These are phyloP conservation scores for Phytophthora chlamydospora DNA, from an alignment of 352 stramenopile species.

Conservation along the genomic window DNA sequence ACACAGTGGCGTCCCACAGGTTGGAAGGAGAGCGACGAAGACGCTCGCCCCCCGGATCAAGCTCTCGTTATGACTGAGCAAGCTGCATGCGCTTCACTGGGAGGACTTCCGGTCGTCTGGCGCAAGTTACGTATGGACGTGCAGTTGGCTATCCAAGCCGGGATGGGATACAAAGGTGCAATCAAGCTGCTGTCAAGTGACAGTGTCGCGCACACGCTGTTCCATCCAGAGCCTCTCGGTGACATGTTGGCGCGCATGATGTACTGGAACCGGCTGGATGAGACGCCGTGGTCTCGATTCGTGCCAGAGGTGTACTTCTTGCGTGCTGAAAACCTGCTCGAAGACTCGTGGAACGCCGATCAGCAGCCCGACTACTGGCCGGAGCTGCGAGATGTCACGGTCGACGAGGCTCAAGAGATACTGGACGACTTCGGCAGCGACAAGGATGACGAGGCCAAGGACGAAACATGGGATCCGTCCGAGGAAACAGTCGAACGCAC, in stretches of 20 bases:
- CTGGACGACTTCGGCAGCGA: not conserved
- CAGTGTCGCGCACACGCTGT: not conserved
- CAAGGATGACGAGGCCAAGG: not conserved
- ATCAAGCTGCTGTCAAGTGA: not conserved
- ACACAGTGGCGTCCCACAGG: not conserved
- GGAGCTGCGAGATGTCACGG: not conserved
- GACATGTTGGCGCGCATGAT: slow-evolving; percentile 2
- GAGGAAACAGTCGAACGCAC: not conserved
- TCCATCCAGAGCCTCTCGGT: not conserved
- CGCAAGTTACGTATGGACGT: not conserved
- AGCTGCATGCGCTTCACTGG: not conserved
- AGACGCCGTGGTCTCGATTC: not conserved
- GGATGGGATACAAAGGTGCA: not conserved
- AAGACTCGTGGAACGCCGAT: not conserved
- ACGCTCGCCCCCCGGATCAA: not conserved
- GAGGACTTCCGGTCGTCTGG: not conserved
- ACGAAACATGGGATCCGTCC: not conserved
- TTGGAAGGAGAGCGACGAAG: too few relatives aligned
- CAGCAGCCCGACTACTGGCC: not conserved
- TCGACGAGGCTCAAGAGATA: not conserved
- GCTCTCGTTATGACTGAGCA: not conserved
- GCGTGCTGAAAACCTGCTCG: not conserved
- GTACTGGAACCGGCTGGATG: slow-evolving; percentile 4
- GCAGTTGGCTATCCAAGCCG: not conserved
- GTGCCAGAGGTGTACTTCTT: not conserved